Conservation (phyloP, 306 rosid species). For the Cicer judaicum region DNA sequence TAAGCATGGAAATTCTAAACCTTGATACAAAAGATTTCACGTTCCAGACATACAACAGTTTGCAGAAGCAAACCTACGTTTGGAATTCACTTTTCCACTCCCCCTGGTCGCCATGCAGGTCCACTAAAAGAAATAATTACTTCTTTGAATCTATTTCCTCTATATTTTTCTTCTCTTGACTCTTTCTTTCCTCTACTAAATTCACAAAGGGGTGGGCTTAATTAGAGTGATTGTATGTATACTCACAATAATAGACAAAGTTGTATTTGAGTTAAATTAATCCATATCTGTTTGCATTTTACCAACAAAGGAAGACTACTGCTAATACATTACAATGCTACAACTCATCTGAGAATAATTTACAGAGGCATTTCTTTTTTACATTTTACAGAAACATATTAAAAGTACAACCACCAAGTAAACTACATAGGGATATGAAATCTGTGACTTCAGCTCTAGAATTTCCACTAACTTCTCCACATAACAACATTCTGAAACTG, state of each 20-base stretch:
- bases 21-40: neutral
- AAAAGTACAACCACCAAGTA: constrained; percentile 39
- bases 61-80: neutral
- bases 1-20: constrained; percentile 1
- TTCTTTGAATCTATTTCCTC: neutral
- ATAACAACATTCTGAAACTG: constrained; percentile 17
- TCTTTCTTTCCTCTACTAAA: neutral
- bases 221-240: neutral
- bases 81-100: too few species aligned
- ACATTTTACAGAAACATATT: constrained; percentile 39
- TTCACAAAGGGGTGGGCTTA: neutral
- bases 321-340: constrained; percentile 43
- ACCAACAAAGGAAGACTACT: constrained; percentile 36
- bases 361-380: constrained; percentile 39
- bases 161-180: neutral
- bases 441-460: constrained; percentile 42
- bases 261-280: constrained; percentile 33
- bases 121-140: neutral
- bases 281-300: constrained; percentile 27
- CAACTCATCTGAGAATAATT: constrained; percentile 42
- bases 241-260: constrained; percentile 37
- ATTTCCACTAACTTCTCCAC: constrained; percentile 21
- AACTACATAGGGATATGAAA: constrained; percentile 15
- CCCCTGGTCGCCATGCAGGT: neutral
- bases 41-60: neutral